These are phyloP conservation scores for Kodamaea jinghongensis DNA, from an alignment of 805 yeast species.

Conservation along the genomic window DNA sequence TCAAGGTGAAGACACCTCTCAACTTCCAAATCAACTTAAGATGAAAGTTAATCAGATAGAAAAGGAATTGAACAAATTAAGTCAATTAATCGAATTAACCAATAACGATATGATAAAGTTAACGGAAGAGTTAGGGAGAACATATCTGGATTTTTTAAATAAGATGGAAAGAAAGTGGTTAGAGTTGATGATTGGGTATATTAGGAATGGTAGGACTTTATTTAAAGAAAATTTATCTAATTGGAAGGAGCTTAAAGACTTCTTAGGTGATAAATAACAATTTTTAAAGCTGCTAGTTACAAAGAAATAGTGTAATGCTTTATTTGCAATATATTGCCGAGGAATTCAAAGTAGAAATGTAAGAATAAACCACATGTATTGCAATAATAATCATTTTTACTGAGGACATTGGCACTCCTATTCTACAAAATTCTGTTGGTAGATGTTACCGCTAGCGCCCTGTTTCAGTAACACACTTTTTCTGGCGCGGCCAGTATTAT, in stretches of 20 bases:
- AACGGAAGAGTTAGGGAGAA: conserved; percentile 42
- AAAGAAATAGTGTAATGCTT: no score
- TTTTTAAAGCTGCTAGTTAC: background rate
- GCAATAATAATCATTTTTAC: no score
- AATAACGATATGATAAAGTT: conserved; percentile 43
- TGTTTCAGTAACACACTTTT: no score
- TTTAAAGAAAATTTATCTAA: conserved; percentile 28
- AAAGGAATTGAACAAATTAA: conserved; percentile 42
- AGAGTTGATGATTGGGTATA: conserved; percentile 34
- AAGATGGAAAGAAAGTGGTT: conserved; percentile 44
- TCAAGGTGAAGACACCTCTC: conserved; percentile 6
- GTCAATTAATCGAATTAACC: conserved; percentile 46
- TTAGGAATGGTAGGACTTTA: conserved; percentile 32
- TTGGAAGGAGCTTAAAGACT: conserved; percentile 35
- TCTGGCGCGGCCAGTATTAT: no score
- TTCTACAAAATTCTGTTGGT: no score
- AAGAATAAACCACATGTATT: no score
- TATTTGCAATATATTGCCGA: no score
- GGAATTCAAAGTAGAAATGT: no score
- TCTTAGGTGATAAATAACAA: conserved; percentile 5
- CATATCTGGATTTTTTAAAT: conserved; percentile 34
- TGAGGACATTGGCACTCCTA: no score
- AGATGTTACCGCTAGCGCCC: no score
- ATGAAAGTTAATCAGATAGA: conserved; percentile 34
- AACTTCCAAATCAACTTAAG: conserved; percentile 19